Conservation (phyloP, 305 asterid genomes). For the Withania somnifera region DNA sequence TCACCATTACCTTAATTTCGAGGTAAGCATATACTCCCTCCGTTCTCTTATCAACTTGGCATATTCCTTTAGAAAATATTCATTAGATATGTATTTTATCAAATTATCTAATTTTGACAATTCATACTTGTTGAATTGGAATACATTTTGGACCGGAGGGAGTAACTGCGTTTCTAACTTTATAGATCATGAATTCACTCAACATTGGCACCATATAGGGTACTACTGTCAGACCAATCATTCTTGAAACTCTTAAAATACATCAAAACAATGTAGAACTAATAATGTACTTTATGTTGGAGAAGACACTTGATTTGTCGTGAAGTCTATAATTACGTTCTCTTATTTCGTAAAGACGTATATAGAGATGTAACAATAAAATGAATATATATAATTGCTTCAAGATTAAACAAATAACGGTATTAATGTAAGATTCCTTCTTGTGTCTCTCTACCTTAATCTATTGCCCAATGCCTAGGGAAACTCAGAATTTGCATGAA, state of each 20-base stretch:
- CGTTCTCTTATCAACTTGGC: too few relatives aligned
- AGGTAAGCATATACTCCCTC: too few relatives aligned
- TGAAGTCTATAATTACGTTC: neutral
- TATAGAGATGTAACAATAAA: neutral
- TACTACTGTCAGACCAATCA: neutral
- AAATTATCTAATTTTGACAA: too few relatives aligned
- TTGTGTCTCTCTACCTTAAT: neutral
- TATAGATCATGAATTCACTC: neutral
- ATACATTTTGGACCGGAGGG: too few relatives aligned
- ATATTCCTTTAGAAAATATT: too few relatives aligned
- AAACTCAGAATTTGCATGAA: constrained; percentile 5
- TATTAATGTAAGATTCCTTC: constrained; percentile 18
- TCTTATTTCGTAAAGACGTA: neutral
- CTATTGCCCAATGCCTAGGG: constrained; percentile 12
- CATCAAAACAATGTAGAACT: neutral
- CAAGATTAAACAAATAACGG: neutral
- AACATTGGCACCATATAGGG: neutral
- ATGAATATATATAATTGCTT: neutral
- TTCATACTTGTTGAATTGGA: too few relatives aligned
- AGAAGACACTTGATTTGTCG: neutral
- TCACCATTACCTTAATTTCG: neutral
- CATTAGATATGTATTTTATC: too few relatives aligned
- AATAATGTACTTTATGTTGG: neutral
- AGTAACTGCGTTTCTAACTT: too few relatives aligned
- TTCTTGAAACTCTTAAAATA: neutral